These are phyloP conservation scores for Cardamine chenopodiifolia DNA, from an alignment of 345 rosid species.

Conservation along the genomic window DNA sequence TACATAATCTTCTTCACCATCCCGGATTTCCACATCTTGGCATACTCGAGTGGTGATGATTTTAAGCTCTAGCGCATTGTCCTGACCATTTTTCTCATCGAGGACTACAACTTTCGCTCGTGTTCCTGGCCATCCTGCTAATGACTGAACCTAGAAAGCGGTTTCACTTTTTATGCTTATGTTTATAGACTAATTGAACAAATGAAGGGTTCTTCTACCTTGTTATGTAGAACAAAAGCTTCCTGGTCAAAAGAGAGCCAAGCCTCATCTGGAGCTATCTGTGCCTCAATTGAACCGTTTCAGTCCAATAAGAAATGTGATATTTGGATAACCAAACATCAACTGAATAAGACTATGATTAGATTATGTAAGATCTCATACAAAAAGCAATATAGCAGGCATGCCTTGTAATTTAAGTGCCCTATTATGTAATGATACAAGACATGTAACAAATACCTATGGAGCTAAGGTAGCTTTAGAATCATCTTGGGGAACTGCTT, in stretches of 20 bases:
- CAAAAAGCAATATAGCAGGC: background rate
- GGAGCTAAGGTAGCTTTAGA: conserved; percentile 86
- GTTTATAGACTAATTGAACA: background rate
- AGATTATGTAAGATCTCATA: background rate
- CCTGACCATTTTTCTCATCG: conserved; percentile 47
- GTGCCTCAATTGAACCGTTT: conserved; percentile 26
- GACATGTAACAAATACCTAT: conserved; percentile 51
- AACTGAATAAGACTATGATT: too few species aligned
- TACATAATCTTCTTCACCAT: conserved; percentile 49
- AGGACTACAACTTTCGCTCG: conserved; percentile 64
- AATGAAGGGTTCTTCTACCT: conserved; percentile 48
- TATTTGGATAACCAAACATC: background rate
- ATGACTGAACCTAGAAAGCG: conserved; percentile 68
- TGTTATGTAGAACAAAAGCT: conserved; percentile 78
- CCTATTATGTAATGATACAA: background rate
- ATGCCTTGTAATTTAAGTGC: background rate
- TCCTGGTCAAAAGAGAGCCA: conserved; percentile 82
- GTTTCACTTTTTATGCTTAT: background rate
- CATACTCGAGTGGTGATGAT: conserved; percentile 69
- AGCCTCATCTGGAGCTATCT: conserved; percentile 85
- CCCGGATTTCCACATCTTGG: conserved; percentile 24
- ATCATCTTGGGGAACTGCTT: conserved; percentile 87
- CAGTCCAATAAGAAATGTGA: background rate
- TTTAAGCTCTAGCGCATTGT: conserved; percentile 62
- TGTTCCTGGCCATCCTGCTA: conserved; percentile 99